Conservation (phyloP, 2,329 filamentous ascomycete species). For the Didymellaceae sp. region DNA sequence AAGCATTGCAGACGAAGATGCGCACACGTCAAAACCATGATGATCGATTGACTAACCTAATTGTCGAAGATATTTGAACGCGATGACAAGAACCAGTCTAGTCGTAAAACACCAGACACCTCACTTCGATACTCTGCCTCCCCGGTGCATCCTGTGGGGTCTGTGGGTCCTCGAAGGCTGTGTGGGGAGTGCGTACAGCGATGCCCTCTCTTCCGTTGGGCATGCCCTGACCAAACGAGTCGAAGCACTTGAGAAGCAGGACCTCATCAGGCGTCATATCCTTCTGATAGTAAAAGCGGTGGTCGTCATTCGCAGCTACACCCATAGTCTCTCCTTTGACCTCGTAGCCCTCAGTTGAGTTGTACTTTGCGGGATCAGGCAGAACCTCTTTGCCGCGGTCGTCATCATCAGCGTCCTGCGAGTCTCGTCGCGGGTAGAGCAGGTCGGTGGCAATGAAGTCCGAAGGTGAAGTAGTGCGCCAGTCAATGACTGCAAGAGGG, state of each 20-base stretch:
- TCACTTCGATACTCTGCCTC: conserved; percentile 69
- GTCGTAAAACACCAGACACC: conserved; percentile 68
- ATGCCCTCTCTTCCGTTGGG: conserved; percentile 49
- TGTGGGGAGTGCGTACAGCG: conserved; percentile 66
- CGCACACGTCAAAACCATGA: too few relatives aligned
- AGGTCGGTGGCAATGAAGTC: conserved; percentile 69
- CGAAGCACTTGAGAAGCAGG: conserved; percentile 60
- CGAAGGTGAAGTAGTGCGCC: conserved; percentile 61
- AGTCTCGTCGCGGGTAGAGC: conserved; percentile 62
- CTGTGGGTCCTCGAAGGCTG: conserved; percentile 64
- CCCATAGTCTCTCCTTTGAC: conserved; percentile 68
- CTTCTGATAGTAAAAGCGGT: conserved; percentile 70
- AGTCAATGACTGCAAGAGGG: conserved; percentile 73
- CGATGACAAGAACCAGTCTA: conserved; percentile 22
- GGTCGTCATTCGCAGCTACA: conserved; percentile 63
- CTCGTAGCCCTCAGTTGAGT: conserved; percentile 67
- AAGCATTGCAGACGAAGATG: too few relatives aligned
- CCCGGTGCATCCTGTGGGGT: conserved; percentile 58
- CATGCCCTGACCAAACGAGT: conserved; percentile 53
- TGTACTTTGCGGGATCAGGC: conserved; percentile 55
- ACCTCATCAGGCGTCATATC: conserved; percentile 68
- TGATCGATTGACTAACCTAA: too few relatives aligned
- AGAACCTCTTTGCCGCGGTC: conserved; percentile 65
- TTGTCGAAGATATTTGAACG: too few relatives aligned
- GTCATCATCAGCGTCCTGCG: conserved; percentile 51